Evolutionary conservation across 345 rosid genomes (phyloP).

Genomic region (Rhodamnia argentea): DNA sequence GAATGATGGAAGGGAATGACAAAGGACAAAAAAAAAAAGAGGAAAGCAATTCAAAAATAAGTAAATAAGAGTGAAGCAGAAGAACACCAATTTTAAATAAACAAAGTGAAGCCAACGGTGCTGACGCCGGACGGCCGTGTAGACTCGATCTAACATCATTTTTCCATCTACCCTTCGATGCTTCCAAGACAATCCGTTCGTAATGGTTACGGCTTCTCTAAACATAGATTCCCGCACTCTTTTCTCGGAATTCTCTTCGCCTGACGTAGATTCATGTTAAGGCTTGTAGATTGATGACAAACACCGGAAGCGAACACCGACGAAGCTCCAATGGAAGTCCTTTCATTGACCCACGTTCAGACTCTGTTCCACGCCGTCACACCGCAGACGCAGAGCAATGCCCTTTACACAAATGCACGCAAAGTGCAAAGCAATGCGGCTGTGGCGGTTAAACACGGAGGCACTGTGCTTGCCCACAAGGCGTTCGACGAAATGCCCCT

Average conservation of each 20-base stretch:
- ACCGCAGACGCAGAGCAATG: background rate
- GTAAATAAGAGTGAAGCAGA: no score
- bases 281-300: background rate
- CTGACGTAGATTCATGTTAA: background rate
- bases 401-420: background rate
- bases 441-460: background rate
- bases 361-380: background rate
- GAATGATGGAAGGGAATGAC: no score
- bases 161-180: background rate
- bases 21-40: no score
- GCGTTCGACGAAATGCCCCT: slow-evolving; percentile 34
- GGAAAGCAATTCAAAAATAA: no score
- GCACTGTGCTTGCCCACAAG: slow-evolving; percentile 8
- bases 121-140: background rate
- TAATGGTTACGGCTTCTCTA: background rate
- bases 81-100: no score
- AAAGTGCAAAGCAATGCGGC: background rate
- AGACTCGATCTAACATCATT: background rate
- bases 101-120: background rate
- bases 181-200: background rate
- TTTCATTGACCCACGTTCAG: background rate
- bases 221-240: background rate
- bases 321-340: slow-evolving; percentile 3
- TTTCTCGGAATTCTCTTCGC: background rate
- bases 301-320: background rate